phyloP scores from a whole-genome alignment of 768 basidiomycete species.

The Russula emetica region DNA sequence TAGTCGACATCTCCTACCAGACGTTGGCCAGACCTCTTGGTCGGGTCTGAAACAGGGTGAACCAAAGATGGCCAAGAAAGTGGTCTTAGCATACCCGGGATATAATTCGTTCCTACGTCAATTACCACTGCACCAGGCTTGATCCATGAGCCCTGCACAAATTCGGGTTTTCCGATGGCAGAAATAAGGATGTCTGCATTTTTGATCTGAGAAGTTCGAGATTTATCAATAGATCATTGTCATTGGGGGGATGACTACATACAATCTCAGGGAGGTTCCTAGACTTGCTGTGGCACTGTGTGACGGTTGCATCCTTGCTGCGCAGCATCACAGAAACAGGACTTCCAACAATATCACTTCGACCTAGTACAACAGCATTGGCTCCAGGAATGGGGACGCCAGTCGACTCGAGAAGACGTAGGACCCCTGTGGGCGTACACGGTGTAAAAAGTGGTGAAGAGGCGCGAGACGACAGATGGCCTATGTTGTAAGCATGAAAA shows the following conservation, averaged over 20 bases:
- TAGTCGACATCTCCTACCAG: conserved; percentile 96
- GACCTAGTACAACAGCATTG: conserved; percentile 87
- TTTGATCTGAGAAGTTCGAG: conserved; percentile 50
- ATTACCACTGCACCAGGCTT: conserved; percentile 95
- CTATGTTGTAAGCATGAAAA: conserved; percentile 98
- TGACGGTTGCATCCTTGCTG: conserved; percentile 90
- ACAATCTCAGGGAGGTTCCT: conserved; percentile 77
- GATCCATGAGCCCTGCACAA: conserved; percentile 89
- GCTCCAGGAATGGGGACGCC: conserved; percentile 71
- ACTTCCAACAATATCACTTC: conserved; percentile 96
- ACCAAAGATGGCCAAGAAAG: conserved; percentile 31
- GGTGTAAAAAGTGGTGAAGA: conserved; percentile 87
- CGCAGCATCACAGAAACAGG: conserved; percentile 90
- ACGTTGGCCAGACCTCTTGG: conserved; percentile 92
- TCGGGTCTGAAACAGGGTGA: conserved; percentile 46
- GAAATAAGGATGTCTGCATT: conserved; percentile 90
- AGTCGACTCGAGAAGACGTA: conserved; percentile 86
- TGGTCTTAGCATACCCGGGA: conserved; percentile 56
- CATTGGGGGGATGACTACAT: conserved; percentile 31
- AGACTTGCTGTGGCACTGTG: conserved; percentile 93
- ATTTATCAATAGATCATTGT: not conserved
- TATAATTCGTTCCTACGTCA: conserved; percentile 96
- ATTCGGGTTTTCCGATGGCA: conserved; percentile 92
- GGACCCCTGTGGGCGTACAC: conserved; percentile 92
- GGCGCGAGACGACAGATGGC: conserved; percentile 86